Conservation (phyloP, 2,329 filamentous ascomycete genomes). For the Tolypocladium cylindrosporum region DNA sequence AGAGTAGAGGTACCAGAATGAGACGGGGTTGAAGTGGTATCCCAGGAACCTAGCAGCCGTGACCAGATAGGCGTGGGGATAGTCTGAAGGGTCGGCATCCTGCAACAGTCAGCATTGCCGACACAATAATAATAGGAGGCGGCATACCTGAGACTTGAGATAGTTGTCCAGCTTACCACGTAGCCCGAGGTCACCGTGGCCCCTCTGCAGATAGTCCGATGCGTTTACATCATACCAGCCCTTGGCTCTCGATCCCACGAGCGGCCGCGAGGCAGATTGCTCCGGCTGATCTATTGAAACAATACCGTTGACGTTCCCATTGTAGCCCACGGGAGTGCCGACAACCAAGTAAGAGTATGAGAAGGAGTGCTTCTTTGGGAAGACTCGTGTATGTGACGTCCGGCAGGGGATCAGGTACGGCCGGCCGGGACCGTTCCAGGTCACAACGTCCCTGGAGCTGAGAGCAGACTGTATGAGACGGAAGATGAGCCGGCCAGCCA, state of each 20-base stretch:
- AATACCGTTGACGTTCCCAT: slow-evolving; percentile 43
- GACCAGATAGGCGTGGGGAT: slow-evolving; percentile 59
- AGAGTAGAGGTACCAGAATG: slow-evolving; percentile 71
- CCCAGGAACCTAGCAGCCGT: slow-evolving; percentile 61
- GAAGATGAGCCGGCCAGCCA: neutral
- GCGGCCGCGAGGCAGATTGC: neutral
- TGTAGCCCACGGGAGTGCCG: slow-evolving; percentile 56
- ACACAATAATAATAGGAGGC: neutral
- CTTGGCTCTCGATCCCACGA: slow-evolving; percentile 9
- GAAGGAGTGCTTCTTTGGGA: slow-evolving; percentile 59
- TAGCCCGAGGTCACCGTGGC: slow-evolving; percentile 39
- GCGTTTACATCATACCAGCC: slow-evolving; percentile 51
- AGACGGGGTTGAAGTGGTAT: slow-evolving; percentile 66
- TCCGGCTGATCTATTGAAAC: slow-evolving; percentile 34
- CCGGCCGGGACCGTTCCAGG: slow-evolving; percentile 5
- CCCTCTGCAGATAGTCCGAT: slow-evolving; percentile 51
- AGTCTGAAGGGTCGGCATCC: slow-evolving; percentile 47
- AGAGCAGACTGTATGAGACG: neutral
- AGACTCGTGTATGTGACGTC: slow-evolving; percentile 56
- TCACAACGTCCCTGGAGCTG: neutral
- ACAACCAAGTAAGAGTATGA: slow-evolving; percentile 61
- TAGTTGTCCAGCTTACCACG: slow-evolving; percentile 53
- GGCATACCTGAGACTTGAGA: slow-evolving; percentile 43
- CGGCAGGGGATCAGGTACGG: slow-evolving; percentile 53
- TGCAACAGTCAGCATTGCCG: slow-evolving; percentile 21